Base-by-base conservation (phyloP, 2,329 filamentous ascomycete genomes). In the Camptophora hylomeconis region DNA sequence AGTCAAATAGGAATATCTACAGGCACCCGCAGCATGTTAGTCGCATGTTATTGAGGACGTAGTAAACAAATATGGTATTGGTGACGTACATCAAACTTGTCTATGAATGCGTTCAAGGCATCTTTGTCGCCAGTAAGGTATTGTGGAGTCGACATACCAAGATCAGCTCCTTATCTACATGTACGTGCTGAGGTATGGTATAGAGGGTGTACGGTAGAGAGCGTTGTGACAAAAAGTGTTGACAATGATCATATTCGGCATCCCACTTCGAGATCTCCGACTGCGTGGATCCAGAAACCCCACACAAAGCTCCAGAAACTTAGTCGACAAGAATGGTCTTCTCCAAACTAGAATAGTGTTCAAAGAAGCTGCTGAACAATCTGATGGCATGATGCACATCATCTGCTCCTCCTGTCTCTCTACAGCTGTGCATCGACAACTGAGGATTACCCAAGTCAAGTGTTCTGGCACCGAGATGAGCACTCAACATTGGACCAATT, bases 401-500 rank as follows among this genome's bases (percentile, higher is more conserved):
- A 45, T 84, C 72, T 2, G 78, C 74, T 20, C 89, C 89, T 14
- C 81, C 80, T 23, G 82, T 93, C 65, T 95, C 89, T 31, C 89
- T 75, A 48, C 94, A 94, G 50, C 80, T 89, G 59, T 95, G 87
- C 89, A 95, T 95, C 51, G 80, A 84, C 40, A 94, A 63, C 61
- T 95, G 87, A 16, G 87, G 78, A 57, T 94, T 95, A 7, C 87
- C 87, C 32, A 95, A 58, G 57, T 98, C 89, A 24, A 98, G 65
- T 2, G 89, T 95, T 38, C 89, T 68, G 31, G 83, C 75, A 32
- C 89, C 89, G 45, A 95, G 62, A 35, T 77, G 77, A 14, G 87
- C 84, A 30, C 80, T 80, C 24, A 95, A 65, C 75, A 94, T 94
- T n/a, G 89, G 89, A 0, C 89, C 89, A 48, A 98, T 98, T 19